Conservation (phyloP, 2,329 filamentous ascomycete genomes). For the Fusarium buharicum region DNA sequence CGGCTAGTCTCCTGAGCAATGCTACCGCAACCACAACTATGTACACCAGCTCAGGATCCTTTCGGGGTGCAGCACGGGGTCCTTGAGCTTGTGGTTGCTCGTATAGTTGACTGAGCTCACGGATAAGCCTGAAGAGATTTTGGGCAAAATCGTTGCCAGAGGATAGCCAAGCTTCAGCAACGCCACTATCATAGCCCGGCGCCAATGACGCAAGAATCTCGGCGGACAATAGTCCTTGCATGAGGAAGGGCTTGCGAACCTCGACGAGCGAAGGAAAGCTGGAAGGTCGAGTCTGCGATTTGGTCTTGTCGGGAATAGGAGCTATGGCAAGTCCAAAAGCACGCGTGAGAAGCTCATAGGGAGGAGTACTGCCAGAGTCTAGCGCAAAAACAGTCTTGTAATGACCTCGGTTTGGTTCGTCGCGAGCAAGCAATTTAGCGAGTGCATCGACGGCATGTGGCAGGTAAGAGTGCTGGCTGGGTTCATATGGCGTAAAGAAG, state of each 20-base stretch:
- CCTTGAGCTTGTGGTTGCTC: conserved; percentile 58
- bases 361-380: conserved; percentile 71
- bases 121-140: conserved; percentile 79
- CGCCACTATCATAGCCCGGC: conserved; percentile 73
- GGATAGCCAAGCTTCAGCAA: conserved; percentile 83
- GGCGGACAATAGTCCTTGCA: conserved; percentile 90
- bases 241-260: conserved; percentile 85
- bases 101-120: conserved; percentile 73
- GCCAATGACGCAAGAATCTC: conserved; percentile 85
- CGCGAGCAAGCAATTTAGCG: conserved; percentile 89
- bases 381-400: conserved; percentile 84
- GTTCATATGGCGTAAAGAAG: conserved; percentile 84
- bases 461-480: conserved; percentile 84
- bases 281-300: conserved; percentile 64
- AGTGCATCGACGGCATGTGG: conserved; percentile 89
- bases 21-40: conserved; percentile 76
- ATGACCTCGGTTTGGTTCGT: conserved; percentile 89
- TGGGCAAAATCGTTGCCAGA: conserved; percentile 86
- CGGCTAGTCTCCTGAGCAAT: conserved; percentile 73
- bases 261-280: conserved; percentile 76
- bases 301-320: conserved; percentile 76
- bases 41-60: conserved; percentile 65
- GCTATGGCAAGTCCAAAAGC: conserved; percentile 89
- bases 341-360: conserved; percentile 84
- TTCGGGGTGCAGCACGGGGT: conserved; percentile 50